A percentile compares a stretch with the other conserved stretches of the same genome.
phyloP scores from a whole-genome alignment of 2,329 filamentous ascomycete genomes.

The Fusarium chaquense region DNA sequence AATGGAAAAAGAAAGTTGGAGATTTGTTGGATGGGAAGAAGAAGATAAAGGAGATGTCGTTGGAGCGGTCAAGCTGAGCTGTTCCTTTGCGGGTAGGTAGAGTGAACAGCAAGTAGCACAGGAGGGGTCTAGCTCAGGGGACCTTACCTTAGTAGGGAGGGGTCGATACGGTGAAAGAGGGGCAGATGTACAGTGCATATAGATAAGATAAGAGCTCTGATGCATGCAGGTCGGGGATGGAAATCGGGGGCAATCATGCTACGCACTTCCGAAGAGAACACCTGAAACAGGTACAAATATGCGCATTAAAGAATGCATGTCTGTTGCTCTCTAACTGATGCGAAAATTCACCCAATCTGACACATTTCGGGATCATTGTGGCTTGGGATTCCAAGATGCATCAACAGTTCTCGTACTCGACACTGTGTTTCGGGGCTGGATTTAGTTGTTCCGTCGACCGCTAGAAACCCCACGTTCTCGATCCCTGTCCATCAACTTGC shows the following conservation, averaged over 20 bases:
- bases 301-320: not conserved
- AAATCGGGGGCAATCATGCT: not conserved
- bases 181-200: conserved; percentile 46
- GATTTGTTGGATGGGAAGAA: conserved; percentile 22
- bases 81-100: conserved; percentile 39
- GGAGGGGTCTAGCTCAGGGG: conserved; percentile 43
- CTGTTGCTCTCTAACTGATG: not conserved
- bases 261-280: not conserved
- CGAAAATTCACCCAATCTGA: not conserved
- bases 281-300: not conserved
- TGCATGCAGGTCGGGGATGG: not conserved
- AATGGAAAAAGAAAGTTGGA: conserved; percentile 12
- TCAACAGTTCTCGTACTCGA: not conserved
- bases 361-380: not conserved
- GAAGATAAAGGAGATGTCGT: conserved; percentile 36
- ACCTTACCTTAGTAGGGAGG: conserved; percentile 23
- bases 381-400: not conserved
- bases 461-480: conserved; percentile 33
- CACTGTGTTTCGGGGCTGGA: conserved; percentile 40
- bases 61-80: conserved; percentile 48
- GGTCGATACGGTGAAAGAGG: conserved; percentile 44
- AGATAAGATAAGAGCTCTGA: conserved; percentile 41
- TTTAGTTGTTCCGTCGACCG: conserved; percentile 40
- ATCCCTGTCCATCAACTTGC: conserved; percentile 15
- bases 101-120: conserved; percentile 31